These are phyloP conservation scores for Dendrobium officinale DNA, from an alignment of 106 monocot species.

Conservation along the genomic window DNA sequence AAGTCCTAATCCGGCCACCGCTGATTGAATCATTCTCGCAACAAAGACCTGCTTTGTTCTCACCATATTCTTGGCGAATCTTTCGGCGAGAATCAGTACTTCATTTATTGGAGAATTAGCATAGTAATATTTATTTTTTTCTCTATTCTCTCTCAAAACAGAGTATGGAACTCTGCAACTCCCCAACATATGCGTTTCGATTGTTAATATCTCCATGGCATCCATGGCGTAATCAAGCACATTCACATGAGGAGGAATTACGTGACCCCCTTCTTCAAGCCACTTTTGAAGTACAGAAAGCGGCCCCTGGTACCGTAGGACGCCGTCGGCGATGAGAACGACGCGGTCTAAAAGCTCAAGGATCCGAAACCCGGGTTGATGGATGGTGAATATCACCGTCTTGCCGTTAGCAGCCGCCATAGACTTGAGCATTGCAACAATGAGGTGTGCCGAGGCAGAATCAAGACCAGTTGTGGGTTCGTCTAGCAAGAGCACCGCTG, in stretches of 20 bases:
- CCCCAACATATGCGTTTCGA: not conserved
- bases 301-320: conserved; percentile 57
- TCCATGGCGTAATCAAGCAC: conserved; percentile 89
- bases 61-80: conserved; percentile 65
- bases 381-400: conserved; percentile 73
- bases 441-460: conserved; percentile 63
- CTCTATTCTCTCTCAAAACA: not conserved
- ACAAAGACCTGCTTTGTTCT: conserved; percentile 69
- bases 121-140: conserved; percentile 9
- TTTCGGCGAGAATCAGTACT: conserved; percentile 37
- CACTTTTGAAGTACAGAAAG: conserved; percentile 31
- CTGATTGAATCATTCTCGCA: conserved; percentile 59
- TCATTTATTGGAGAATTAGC: conserved; percentile 51
- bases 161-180: not conserved
- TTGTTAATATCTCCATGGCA: conserved; percentile 7
- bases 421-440: conserved; percentile 46
- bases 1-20: conserved; percentile 45
- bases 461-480: conserved; percentile 95
- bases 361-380: conserved; percentile 89
- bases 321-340: conserved; percentile 52
- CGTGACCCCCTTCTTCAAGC: conserved; percentile 46
- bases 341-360: conserved; percentile 61
- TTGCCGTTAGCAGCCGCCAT: conserved; percentile 55
- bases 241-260: conserved; percentile 70
- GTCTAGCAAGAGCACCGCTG: conserved; percentile 75